Evolutionary conservation across 257 asterid species (phyloP).

Genomic region (Solanum pimpinellifolium): DNA sequence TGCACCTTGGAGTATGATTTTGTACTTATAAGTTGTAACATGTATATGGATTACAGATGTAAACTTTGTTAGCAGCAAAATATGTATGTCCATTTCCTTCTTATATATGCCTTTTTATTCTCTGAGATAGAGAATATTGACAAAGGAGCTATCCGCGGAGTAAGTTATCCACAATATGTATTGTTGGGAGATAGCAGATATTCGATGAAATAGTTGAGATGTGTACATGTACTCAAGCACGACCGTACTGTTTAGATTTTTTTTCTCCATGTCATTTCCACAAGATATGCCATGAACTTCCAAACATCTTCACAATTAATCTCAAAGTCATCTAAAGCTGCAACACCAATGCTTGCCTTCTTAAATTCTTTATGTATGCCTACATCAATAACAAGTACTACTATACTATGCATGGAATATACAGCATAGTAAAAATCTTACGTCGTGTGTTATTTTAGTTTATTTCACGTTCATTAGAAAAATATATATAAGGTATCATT

Average conservation of each 20-base stretch:
- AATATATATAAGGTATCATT: not conserved
- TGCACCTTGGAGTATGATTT: not conserved
- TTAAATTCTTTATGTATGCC: not conserved
- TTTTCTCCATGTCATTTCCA: not conserved
- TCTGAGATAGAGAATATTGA: not conserved
- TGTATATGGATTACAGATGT: not conserved
- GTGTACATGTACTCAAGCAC: not conserved
- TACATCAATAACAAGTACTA: not conserved
- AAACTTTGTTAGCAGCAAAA: not conserved
- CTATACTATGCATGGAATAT: not conserved
- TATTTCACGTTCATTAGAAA: not conserved
- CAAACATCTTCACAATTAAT: not conserved
- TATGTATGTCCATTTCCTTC: not conserved
- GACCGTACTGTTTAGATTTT: not conserved
- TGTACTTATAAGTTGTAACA: not conserved
- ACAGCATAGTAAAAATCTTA: not conserved
- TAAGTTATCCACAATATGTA: not conserved
- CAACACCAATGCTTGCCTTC: not conserved
- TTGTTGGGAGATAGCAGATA: not conserved
- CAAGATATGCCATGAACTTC: not conserved
- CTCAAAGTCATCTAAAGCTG: not conserved
- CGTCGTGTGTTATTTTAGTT: not conserved
- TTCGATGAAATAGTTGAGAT: not conserved
- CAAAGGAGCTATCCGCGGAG: not conserved
- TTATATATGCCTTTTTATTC: not conserved